Percentiles rank a stretch among this genome's conserved stretches.
These are phyloP conservation scores for Viola odorata DNA, from an alignment of 345 rosid genomes.

Conservation along the genomic window DNA sequence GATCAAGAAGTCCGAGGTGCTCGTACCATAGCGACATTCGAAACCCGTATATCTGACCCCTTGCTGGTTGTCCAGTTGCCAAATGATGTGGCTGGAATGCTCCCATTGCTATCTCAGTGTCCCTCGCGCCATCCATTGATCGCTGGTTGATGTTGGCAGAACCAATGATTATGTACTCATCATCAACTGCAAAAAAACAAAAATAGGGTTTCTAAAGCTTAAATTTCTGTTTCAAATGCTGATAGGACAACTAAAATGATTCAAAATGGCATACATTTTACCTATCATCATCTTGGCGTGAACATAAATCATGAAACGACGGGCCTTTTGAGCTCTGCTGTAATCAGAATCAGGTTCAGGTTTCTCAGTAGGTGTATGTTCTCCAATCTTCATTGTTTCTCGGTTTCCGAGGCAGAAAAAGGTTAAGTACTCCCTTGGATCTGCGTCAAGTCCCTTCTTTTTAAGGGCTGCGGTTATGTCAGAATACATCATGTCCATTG, in stretches of 20 bases:
- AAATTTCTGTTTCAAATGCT: background rate
- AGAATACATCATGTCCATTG: slow-evolving; percentile 84
- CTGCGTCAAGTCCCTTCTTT: slow-evolving; percentile 28
- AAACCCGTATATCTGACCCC: slow-evolving; percentile 51
- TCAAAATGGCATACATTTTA: slow-evolving; percentile 3
- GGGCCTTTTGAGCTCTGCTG: slow-evolving; percentile 55
- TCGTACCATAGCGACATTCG: slow-evolving; percentile 69
- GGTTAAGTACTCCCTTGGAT: slow-evolving; percentile 62
- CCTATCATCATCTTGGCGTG: slow-evolving; percentile 92
- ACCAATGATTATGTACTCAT: slow-evolving; percentile 82
- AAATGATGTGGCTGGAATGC: slow-evolving; percentile 70
- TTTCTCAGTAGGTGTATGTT: slow-evolving; percentile 35
- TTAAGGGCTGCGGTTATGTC: slow-evolving; percentile 47
- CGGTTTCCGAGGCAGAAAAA: slow-evolving; percentile 78
- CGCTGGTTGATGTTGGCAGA: slow-evolving; percentile 92
- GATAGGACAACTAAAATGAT: background rate
- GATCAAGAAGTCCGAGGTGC: slow-evolving; percentile 28
- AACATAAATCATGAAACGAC: slow-evolving; percentile 85
- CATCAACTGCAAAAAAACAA: slow-evolving; percentile 52
- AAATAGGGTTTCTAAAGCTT: background rate
- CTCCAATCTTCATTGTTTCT: slow-evolving; percentile 35
- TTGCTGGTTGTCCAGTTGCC: slow-evolving; percentile 19
- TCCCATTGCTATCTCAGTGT: slow-evolving; percentile 86
- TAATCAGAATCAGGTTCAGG: slow-evolving; percentile 57
- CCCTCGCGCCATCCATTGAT: slow-evolving; percentile 83